These are phyloP conservation scores for Begonia masoniana DNA, from an alignment of 306 rosid genomes.

Conservation along the genomic window DNA sequence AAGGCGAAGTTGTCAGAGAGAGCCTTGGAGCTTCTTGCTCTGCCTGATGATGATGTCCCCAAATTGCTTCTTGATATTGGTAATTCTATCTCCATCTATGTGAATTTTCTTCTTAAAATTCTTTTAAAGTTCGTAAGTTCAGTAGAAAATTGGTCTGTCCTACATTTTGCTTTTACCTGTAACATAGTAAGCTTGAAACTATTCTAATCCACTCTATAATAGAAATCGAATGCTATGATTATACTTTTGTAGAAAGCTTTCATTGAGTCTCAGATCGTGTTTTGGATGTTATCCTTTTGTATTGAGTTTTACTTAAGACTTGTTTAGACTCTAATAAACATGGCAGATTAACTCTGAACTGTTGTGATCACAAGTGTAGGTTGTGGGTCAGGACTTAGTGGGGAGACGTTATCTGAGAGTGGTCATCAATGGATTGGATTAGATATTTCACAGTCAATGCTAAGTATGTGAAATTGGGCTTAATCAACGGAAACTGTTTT, in stretches of 20 bases:
- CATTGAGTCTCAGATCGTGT: no score
- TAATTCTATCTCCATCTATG: constrained; percentile 5
- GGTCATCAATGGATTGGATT: constrained; percentile 94
- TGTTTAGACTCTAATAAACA: neutral
- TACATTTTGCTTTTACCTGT: no score
- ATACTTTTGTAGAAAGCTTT: no score
- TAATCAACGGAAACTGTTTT: neutral
- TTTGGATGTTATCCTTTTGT: no score
- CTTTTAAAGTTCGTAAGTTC: no score
- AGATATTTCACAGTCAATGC: constrained; percentile 93
- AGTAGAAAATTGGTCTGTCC: no score
- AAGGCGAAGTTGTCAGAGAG: constrained; percentile 57
- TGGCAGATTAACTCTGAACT: neutral
- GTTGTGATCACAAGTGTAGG: constrained; percentile 28
- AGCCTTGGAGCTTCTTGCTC: constrained; percentile 72
- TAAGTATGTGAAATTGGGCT: constrained; percentile 35
- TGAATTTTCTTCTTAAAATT: no score
- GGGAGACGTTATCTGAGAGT: constrained; percentile 63
- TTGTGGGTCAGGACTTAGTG: constrained; percentile 94
- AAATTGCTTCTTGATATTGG: constrained; percentile 83
- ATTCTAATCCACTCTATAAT: no score
- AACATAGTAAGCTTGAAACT: no score
- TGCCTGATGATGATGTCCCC: constrained; percentile 67
- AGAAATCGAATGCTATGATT: no score
- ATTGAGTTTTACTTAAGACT: no score